Base-by-base conservation (phyloP, 2,329 filamentous ascomycete genomes). In the Colletotrichum liaoningense region DNA sequence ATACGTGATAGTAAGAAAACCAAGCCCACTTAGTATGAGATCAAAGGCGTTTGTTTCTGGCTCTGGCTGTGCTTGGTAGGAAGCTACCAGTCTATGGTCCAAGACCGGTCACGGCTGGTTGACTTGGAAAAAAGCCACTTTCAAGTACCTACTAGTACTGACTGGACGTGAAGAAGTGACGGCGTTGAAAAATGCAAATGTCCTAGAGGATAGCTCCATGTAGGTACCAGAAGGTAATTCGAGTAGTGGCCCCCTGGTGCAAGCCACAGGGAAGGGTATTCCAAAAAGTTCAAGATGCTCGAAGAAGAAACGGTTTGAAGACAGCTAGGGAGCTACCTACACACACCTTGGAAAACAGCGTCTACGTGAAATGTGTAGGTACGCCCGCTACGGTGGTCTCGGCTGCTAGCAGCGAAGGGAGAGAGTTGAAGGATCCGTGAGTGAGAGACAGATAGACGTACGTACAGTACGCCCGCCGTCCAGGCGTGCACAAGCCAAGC, bases 231-330 rank as follows among this genome's bases (percentile, higher is more conserved):
- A 24, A 33, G 30, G 63, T 33, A 42, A 30, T 30, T 62, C 30
- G 63, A 30, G 24, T 19, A 16, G 26, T 42, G 28, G 52, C 8
- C 49, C 49, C 65, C 54, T 63, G 30, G 46, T 28, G 66, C 70
- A 59, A 73, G 60, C 33, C 67, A 65, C 46, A 30, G 55, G 55
- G 42, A 64, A 49, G 54, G 16, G 28, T 30, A 54, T 58, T 59
- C 22, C n/a, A 55, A 30, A 55, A 16, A 33, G 30, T n/a, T 14
- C 22, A 24, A 26, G 26, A 73, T 56, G 55, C 26, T 19, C 19
- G 55, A 26, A 22, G 22, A 24, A 57, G 57, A 68, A 72, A 68
- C 64, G 69, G 69, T 63, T 26, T 49, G 19, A 49, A 49, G 42
- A 49, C 42, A n/a, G 49, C 24, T n/a, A 52, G 33, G 30, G 30